phyloP scores from a whole-genome alignment of 768 basidiomycete genomes.

The Mycena rebaudengoi region DNA sequence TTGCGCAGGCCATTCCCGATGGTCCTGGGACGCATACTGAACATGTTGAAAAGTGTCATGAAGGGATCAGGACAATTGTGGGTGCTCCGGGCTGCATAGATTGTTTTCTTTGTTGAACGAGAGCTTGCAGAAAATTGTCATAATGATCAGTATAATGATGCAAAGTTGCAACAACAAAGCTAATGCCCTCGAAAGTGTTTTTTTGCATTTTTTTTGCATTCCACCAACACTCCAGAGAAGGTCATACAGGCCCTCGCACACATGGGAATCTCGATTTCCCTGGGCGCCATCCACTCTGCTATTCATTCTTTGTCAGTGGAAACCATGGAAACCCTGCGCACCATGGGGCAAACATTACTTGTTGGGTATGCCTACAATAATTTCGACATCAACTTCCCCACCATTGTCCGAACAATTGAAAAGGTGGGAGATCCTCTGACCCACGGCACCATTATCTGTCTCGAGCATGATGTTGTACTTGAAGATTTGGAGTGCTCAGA shows the following conservation, averaged over 20 bases:
- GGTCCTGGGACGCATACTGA: neutral
- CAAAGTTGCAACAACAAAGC: slow-evolving; percentile 24
- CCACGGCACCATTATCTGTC: slow-evolving; percentile 40
- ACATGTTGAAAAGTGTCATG: neutral
- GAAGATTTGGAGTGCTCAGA: slow-evolving; percentile 41
- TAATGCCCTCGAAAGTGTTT: slow-evolving; percentile 27
- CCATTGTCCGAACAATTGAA: slow-evolving; percentile 39
- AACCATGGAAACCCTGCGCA: slow-evolving; percentile 21
- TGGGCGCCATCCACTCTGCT: slow-evolving; percentile 31
- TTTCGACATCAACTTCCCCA: slow-evolving; percentile 48
- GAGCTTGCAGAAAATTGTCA: neutral
- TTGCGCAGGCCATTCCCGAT: neutral
- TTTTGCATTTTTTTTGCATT: slow-evolving; percentile 33
- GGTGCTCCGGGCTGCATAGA: neutral
- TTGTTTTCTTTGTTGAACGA: neutral
- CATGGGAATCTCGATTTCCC: slow-evolving; percentile 39
- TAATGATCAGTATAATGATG: slow-evolving; percentile 28
- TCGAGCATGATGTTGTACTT: slow-evolving; percentile 29
- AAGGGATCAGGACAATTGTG: neutral
- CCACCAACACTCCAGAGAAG: slow-evolving; percentile 33
- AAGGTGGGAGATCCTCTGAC: slow-evolving; percentile 29
- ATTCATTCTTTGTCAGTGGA: slow-evolving; percentile 36
- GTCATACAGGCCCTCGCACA: slow-evolving; percentile 39
- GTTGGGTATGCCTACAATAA: slow-evolving; percentile 50
- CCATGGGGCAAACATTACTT: slow-evolving; percentile 32